Conservation (phyloP, 2,329 filamentous ascomycete species). For the Talaromyces verruculosus region DNA sequence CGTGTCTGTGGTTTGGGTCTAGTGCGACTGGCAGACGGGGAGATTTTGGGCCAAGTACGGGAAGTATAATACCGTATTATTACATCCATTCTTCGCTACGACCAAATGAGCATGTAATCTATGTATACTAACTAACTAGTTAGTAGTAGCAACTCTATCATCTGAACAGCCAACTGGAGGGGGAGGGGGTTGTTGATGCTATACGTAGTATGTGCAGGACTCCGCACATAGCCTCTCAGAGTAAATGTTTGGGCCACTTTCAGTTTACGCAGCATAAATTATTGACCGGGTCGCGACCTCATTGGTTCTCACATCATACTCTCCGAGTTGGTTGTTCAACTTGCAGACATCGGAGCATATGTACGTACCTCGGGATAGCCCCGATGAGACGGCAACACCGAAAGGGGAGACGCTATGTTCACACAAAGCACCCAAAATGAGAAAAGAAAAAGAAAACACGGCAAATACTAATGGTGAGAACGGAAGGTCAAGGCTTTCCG, state of each 20-base stretch:
- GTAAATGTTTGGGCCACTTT: not conserved
- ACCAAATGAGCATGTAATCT: not conserved
- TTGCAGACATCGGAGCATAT: not conserved
- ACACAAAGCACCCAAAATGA: not conserved
- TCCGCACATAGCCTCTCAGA: not conserved
- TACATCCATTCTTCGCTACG: not conserved
- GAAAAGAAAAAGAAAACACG: not conserved
- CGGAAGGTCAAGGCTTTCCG: not conserved
- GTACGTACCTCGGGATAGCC: not conserved
- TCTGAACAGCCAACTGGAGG: not conserved
- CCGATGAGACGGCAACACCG: conserved; percentile 1
- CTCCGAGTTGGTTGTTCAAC: not conserved
- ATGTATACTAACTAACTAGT: not conserved
- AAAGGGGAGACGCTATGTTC: not conserved
- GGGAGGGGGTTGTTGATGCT: not conserved
- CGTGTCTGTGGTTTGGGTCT: conserved; percentile 9
- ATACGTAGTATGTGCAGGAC: not conserved
- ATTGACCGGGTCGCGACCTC: not conserved
- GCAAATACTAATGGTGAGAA: not conserved
- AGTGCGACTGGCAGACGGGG: not conserved
- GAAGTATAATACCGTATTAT: not conserved
- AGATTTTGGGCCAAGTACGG: conserved; percentile 9
- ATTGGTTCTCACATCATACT: not conserved
- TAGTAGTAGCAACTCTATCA: not conserved
- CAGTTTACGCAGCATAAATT: not conserved